A percentile compares a stretch with the other conserved stretches of the same genome.
phyloP scores from a whole-genome alignment of 768 basidiomycete genomes.

The Asterophora parasitica region DNA sequence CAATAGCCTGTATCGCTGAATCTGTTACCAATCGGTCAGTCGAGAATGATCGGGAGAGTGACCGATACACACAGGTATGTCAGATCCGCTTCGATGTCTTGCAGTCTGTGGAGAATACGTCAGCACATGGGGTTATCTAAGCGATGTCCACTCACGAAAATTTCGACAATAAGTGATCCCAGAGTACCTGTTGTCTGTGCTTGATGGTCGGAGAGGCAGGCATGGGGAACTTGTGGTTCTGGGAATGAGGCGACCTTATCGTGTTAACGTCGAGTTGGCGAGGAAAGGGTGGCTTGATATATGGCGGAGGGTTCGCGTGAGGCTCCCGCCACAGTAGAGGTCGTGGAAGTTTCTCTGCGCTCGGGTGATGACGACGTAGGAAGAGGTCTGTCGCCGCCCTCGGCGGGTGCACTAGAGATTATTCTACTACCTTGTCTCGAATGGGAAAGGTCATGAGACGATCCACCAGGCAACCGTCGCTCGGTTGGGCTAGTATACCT shows the following conservation, averaged over 20 bases:
- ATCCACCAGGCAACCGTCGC: constrained; percentile 40
- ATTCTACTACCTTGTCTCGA: constrained; percentile 30
- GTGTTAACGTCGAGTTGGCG: constrained; percentile 35
- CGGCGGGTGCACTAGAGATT: constrained; percentile 25
- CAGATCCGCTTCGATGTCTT: constrained; percentile 47
- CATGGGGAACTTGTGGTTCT: constrained; percentile 28
- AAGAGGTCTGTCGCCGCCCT: constrained; percentile 25
- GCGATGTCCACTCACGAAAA: constrained; percentile 29
- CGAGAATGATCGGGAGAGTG: neutral
- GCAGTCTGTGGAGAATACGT: constrained; percentile 30
- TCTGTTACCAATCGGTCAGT: constrained; percentile 29
- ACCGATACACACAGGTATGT: constrained; percentile 41
- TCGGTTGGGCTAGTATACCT: constrained; percentile 35
- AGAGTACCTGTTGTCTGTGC: constrained; percentile 36
- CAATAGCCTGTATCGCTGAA: constrained; percentile 60
- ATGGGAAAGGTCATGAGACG: constrained; percentile 43
- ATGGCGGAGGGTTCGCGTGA: constrained; percentile 29
- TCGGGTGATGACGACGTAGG: constrained; percentile 31
- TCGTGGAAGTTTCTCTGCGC: constrained; percentile 30
- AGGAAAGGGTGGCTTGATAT: constrained; percentile 32
- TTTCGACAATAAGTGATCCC: constrained; percentile 34
- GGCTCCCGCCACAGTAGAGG: constrained; percentile 23
- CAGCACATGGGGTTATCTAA: constrained; percentile 3
- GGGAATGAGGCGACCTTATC: constrained; percentile 27
- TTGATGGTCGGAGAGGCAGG: constrained; percentile 31